Conservation (phyloP, 1,139 yeast genomes). For the Geotrichum restrictum region DNA sequence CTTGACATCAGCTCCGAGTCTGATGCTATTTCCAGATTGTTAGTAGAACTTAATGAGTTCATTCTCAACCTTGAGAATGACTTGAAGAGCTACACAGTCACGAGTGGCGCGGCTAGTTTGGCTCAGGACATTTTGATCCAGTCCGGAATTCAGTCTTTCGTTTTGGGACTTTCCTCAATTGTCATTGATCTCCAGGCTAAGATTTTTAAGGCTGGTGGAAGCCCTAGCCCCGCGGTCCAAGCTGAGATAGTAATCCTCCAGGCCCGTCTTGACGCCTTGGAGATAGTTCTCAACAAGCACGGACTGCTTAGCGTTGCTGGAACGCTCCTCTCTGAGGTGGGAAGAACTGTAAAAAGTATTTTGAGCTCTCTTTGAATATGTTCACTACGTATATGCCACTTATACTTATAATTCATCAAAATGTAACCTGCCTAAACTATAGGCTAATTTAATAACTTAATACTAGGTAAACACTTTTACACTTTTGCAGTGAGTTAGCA, state of each 20-base stretch:
- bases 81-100: slow-evolving; percentile 1
- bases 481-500: too few relatives aligned
- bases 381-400: too few relatives aligned
- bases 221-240: not conserved
- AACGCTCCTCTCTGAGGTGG: too few relatives aligned
- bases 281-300: not conserved
- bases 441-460: too few relatives aligned
- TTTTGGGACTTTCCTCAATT: slow-evolving; percentile 2
- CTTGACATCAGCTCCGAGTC: not conserved
- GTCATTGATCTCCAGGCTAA: not conserved
- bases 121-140: slow-evolving; percentile 1
- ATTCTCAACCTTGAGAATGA: not conserved
- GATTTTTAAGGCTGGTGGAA: not conserved
- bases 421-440: too few relatives aligned
- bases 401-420: too few relatives aligned
- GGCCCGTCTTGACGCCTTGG: not conserved
- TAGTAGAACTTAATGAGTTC: slow-evolving; percentile 1
- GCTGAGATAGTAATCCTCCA: slow-evolving; percentile 1
- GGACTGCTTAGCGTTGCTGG: not conserved
- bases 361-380: too few relatives aligned
- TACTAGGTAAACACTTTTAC: too few relatives aligned
- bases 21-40: not conserved
- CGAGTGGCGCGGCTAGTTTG: slow-evolving; percentile 1
- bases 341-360: too few relatives aligned
- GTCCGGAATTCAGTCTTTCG: not conserved